Conservation (phyloP, 768 basidiomycete species). For the Rhodotorula taiwanensis region DNA sequence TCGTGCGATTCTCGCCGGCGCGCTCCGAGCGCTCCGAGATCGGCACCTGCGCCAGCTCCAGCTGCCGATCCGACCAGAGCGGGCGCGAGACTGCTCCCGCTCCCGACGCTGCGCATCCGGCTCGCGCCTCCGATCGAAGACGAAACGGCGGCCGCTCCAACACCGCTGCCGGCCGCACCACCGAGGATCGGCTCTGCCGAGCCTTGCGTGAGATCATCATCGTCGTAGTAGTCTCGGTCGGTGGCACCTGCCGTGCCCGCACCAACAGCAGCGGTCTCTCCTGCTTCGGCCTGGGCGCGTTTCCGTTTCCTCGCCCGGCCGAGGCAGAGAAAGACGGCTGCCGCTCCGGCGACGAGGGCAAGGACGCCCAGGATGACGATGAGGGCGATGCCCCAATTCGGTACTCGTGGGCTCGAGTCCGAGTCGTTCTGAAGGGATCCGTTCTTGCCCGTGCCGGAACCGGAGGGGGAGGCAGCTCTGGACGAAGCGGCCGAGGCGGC, state of each 20-base stretch:
- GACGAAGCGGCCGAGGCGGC: conserved; percentile 7
- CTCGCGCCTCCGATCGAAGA: too few species aligned
- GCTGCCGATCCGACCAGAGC: too few species aligned
- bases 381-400: conserved; percentile 64
- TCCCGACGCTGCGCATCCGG: background rate
- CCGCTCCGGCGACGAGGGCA: conserved; percentile 63
- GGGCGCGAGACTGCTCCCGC: too few species aligned
- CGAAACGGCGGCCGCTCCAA: background rate
- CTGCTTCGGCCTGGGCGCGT: background rate
- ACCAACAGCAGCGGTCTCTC: conserved; percentile 45
- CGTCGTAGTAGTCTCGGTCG: conserved; percentile 48
- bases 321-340: conserved; percentile 66
- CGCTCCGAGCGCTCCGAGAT: background rate
- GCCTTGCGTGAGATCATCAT: conserved; percentile 50
- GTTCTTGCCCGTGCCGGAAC: background rate
- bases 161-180: conserved; percentile 44
- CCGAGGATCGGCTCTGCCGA: conserved; percentile 78
- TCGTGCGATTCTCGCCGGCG: too few species aligned
- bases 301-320: conserved; percentile 55
- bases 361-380: conserved; percentile 79
- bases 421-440: conserved; percentile 11
- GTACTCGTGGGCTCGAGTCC: conserved; percentile 3
- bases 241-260: conserved; percentile 51
- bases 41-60: background rate
- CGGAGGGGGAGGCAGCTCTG: conserved; percentile 1